Base-by-base conservation (phyloP, 352 stramenopile genomes). In the Thalassiosira mediterranea region DNA sequence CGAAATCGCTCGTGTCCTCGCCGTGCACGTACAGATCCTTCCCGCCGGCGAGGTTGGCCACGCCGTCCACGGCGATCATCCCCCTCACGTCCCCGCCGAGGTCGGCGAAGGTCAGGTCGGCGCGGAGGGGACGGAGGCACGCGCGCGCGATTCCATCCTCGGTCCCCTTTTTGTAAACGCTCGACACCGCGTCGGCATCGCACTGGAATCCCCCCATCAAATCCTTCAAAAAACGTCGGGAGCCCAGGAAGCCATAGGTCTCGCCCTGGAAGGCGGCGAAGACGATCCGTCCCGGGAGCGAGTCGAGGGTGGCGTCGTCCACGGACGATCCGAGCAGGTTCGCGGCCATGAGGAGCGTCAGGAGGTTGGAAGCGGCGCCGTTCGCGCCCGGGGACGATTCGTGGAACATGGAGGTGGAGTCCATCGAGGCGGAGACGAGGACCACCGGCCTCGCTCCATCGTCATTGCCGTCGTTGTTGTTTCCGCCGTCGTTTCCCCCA, bases 241-340 rank as follows among this genome's bases (percentile, higher is more conserved):
- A 89, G 11, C 87, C 87, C 21, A 89, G 25, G 69, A 83, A 90
- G 13, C 87, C 83, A 61, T 87, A 88, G 26, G 60, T 64, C 49
- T 93, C 84, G 17, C 79, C 87, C 58, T 93, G 77, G 62, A 92
- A 92, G 57, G 90, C 81, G 19, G 46, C 81, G 81, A 92, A 89
- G 10, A 77, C 70, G 52, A 92, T 90, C n/a, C 69, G 72, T 21
- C 81, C 83, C 32, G 64, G 69, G 0, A 92, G 52, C 32, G 29
- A 10, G 78, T 89, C 81, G 4, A 92, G 60, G 2, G 68, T 69
- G 0, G 57, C 60, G 68, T 92, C 83, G 8, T 58, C 28, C 7
- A 90, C 62, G 3, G 37, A 73, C 10, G 67, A 60, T 58, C 86
- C 86, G 48, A 93, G 37, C 8, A 87, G 49, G 34, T 90, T 77